Percentiles rank a stretch among this genome's conserved stretches.
Evolutionary conservation across 2,329 filamentous ascomycete species (phyloP).

Genomic region (Daldinia sp.): DNA sequence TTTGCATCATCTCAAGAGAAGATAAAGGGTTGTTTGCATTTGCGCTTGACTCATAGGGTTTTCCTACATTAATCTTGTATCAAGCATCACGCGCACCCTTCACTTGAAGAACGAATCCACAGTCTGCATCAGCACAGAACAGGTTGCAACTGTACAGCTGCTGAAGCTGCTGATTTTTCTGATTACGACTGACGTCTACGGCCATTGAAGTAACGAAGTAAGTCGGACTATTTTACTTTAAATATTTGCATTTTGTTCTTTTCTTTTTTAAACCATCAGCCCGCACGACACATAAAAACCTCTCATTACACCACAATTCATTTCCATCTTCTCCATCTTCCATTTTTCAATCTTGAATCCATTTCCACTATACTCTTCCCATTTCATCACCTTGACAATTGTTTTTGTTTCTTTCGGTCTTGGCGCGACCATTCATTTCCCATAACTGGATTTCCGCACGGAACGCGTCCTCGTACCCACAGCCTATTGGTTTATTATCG

Average conservation of each 20-base stretch:
- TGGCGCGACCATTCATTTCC: background rate
- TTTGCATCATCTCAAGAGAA: constrained; percentile 10
- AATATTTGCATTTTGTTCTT: constrained; percentile 9
- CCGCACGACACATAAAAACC: constrained; percentile 8
- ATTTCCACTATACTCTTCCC: constrained; percentile 1
- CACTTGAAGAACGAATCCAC: background rate
- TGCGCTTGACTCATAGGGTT: background rate
- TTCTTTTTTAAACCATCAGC: background rate
- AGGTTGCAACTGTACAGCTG: constrained; percentile 6
- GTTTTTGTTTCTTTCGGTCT: background rate
- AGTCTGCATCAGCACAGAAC: constrained; percentile 10
- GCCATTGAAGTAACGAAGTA: constrained; percentile 22
- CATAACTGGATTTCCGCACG: background rate
- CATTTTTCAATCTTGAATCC: constrained; percentile 2
- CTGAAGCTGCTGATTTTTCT: constrained; percentile 7
- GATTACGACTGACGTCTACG: constrained; percentile 19
- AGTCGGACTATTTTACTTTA: constrained; percentile 17
- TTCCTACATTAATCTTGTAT: constrained; percentile 2
- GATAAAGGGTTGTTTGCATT: constrained; percentile 13
- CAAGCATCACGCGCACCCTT: background rate
- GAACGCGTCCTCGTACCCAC: constrained; percentile 15
- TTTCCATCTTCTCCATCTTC: constrained; percentile 9
- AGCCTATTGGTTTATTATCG: constrained; percentile 11
- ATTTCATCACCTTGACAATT: constrained; percentile 8
- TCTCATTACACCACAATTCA: constrained; percentile 1